Conservation (phyloP, 768 basidiomycete genomes). For the Hypsizygus marmoreus region DNA sequence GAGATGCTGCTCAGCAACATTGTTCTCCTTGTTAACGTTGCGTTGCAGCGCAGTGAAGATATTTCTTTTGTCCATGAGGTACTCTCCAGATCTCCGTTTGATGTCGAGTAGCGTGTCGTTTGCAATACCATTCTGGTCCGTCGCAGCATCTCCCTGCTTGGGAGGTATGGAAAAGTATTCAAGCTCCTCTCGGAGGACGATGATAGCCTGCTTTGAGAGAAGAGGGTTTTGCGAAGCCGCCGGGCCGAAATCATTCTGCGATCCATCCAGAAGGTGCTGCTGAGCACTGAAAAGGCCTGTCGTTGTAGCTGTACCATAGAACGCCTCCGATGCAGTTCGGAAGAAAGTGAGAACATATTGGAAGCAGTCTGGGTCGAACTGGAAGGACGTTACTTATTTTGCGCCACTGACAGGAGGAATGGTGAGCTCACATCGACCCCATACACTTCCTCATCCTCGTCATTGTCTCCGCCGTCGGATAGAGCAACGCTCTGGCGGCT, state of each 20-base stretch:
- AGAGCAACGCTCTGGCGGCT: constrained; percentile 81
- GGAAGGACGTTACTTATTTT: not conserved
- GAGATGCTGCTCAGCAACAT: constrained; percentile 97
- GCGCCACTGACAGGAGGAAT: too few species aligned
- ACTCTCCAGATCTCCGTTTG: constrained; percentile 85
- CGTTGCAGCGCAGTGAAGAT: constrained; percentile 98
- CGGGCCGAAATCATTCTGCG: constrained; percentile 60
- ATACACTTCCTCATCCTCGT: constrained; percentile 92
- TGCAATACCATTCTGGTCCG: constrained; percentile 79
- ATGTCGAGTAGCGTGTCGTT: constrained; percentile 77
- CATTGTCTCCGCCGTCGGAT: constrained; percentile 72
- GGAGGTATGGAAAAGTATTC: constrained; percentile 98
- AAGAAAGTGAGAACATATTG: constrained; percentile 93
- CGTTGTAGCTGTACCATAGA: constrained; percentile 80
- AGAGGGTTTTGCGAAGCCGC: constrained; percentile 85
- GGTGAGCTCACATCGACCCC: constrained; percentile 86
- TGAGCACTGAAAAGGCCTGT: constrained; percentile 80
- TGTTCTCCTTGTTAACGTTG: constrained; percentile 99
- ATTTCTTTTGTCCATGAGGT: constrained; percentile 84
- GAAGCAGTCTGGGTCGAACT: constrained; percentile 99
- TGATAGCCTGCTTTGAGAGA: constrained; percentile 95
- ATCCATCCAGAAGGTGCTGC: constrained; percentile 73
- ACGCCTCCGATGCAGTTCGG: constrained; percentile 80
- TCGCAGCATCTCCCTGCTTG: constrained; percentile 56
- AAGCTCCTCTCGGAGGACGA: constrained; percentile 95